A percentile compares a stretch with the other conserved stretches of the same genome.
phyloP scores from a whole-genome alignment of 2,329 filamentous ascomycete species.

The Cadophora sp. region DNA sequence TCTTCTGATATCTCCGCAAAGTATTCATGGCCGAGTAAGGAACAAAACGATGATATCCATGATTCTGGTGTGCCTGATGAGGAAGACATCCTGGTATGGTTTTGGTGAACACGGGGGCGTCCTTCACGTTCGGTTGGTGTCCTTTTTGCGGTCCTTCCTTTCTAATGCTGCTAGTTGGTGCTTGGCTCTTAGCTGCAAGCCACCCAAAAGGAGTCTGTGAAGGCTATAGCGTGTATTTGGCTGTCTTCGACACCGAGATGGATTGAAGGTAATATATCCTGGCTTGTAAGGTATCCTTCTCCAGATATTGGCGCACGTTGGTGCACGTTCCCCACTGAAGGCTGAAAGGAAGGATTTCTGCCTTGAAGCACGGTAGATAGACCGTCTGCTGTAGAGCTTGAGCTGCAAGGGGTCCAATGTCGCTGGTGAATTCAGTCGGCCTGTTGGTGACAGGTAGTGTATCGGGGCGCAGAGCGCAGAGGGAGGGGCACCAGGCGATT shows the following conservation, averaged over 20 bases:
- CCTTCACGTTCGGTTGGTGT: not conserved
- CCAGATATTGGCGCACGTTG: not conserved
- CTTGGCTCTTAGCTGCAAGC: not conserved
- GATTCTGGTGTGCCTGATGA: conserved; percentile 66
- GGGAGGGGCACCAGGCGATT: conserved; percentile 1
- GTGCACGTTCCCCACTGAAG: no score
- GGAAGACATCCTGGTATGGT: conserved; percentile 41
- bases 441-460: not conserved
- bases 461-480: not conserved
- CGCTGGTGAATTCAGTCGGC: not conserved
- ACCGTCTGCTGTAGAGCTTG: no score
- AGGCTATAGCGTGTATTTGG: not conserved
- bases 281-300: not conserved
- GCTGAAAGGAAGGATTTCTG: no score
- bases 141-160: not conserved
- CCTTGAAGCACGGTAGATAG: not conserved
- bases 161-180: not conserved
- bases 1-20: conserved; percentile 99
- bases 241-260: not conserved
- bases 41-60: conserved; percentile 98
- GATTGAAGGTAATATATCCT: not conserved
- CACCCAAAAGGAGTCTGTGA: no score
- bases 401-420: not conserved
- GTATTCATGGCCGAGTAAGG: conserved; percentile 94
- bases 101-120: not conserved